Base-by-base conservation (phyloP, 805 yeast genomes). In the Helenozyma baotianmanensis region DNA sequence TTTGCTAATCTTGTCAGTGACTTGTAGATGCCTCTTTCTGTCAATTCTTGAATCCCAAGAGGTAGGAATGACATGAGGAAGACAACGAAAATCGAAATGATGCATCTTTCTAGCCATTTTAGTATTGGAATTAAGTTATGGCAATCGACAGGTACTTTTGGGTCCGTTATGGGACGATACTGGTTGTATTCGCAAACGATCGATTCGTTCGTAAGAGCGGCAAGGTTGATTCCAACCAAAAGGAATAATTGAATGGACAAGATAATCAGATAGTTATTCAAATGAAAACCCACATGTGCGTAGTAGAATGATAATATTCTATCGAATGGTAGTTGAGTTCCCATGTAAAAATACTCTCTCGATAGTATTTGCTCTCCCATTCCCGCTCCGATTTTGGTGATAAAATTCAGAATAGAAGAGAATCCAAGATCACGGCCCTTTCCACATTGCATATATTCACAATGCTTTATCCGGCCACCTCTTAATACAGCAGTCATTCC, bases 291-390 rank as follows among this genome's bases (percentile, higher is more conserved):
- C 1, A 92, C 88, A 50, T 84, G 94, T 2, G 90, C 94, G 54
- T 81, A 84, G 57, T 78, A 84, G 56, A 84, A 83, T 0, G 90
- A 79, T 38, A 83, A 60, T 62, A 84, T 83, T 47, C 92, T 67
- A 51, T 84, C 92, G 40, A 83, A 60, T 2, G 90, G 87, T 23
- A 84, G 62, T 42, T 81, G 86, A 2, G 88, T 78, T 1, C 89
- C 83, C 41, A 84, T 65, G 51, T 83, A 82, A 56, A 76, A 84
- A 57, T 83, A 83, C 54, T 84, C 94, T 47, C 94, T 69, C 4
- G 90, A 82, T 36, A 84, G 67, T 76, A 82, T 78, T 53, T 84
- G 94, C 51, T 84, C 94, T 29, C 92, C 90, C 94, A 84, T 84
- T 38, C 92, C 94, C 34, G 92, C 86, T 29, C 94, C 94, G 56